Conservation (phyloP, 371 early-diverging fungal species). For the Zopfochytrium polystomum region DNA sequence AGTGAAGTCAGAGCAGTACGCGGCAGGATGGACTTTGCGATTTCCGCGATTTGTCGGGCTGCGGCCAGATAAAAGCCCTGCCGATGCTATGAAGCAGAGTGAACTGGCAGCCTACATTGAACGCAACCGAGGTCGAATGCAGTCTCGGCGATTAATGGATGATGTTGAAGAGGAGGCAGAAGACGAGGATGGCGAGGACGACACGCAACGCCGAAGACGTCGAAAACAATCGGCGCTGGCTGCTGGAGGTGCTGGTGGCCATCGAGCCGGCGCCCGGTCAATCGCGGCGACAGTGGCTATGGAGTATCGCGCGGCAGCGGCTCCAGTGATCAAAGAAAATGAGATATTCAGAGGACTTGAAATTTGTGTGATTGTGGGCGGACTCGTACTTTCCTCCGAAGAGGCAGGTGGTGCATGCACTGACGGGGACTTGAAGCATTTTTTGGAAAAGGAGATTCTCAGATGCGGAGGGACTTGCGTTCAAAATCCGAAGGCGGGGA, state of each 20-base stretch:
- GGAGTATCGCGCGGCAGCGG: slow-evolving; percentile 50
- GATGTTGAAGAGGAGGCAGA: slow-evolving; percentile 10
- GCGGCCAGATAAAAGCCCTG: slow-evolving; percentile 63
- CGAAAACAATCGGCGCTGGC: slow-evolving; percentile 11
- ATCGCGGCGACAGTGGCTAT: slow-evolving; percentile 30
- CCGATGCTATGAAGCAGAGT: slow-evolving; percentile 52
- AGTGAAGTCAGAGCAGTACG: slow-evolving; percentile 52
- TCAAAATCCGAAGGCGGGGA: slow-evolving; percentile 47
- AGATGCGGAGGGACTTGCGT: slow-evolving; percentile 62
- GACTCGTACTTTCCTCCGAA: too few relatives aligned
- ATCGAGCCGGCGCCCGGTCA: slow-evolving; percentile 1
- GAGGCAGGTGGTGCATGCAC: slow-evolving; percentile 11
- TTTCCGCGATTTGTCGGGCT: slow-evolving; percentile 69
- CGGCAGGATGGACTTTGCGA: slow-evolving; percentile 62
- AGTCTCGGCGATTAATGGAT: slow-evolving; percentile 20
- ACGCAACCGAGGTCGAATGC: slow-evolving; percentile 34
- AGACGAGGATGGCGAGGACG: slow-evolving; percentile 10
- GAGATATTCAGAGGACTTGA: slow-evolving; percentile 56
- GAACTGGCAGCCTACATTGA: slow-evolving; percentile 27
- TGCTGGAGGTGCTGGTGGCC: slow-evolving; percentile 13
- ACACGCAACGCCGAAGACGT: slow-evolving; percentile 1
- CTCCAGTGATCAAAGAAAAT: slow-evolving; percentile 41
- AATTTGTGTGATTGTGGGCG: slow-evolving; percentile 58
- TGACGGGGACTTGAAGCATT: slow-evolving; percentile 40
- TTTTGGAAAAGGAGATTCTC: slow-evolving; percentile 56